Percentiles rank a stretch among this genome's conserved stretches.
These are phyloP conservation scores for Tolypocladium sp. DNA, from an alignment of 2,329 filamentous ascomycete species.

Conservation along the genomic window DNA sequence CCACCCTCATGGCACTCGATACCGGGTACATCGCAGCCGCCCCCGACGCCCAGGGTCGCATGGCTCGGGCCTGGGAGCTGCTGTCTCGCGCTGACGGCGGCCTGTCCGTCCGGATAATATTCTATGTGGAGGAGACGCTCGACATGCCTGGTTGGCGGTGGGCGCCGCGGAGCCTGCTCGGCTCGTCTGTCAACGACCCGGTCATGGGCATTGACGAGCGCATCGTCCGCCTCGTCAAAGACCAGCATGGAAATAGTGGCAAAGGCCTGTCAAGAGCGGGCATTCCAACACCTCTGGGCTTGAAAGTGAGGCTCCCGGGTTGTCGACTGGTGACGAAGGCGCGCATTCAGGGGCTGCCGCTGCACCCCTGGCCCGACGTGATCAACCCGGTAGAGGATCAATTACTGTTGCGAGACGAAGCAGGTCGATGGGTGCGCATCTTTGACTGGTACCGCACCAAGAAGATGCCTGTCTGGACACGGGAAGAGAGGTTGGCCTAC, in stretches of 20 bases:
- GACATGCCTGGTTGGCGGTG: slow-evolving; percentile 14
- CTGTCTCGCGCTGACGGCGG: slow-evolving; percentile 7
- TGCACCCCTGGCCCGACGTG: slow-evolving; percentile 10
- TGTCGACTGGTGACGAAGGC: slow-evolving; percentile 4
- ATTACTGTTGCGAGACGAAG: slow-evolving; percentile 5
- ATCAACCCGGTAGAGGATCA: slow-evolving; percentile 7
- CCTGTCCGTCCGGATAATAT: slow-evolving; percentile 11
- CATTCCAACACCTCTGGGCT: slow-evolving; percentile 8
- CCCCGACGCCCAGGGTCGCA: slow-evolving; percentile 8
- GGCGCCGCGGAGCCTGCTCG: slow-evolving; percentile 14
- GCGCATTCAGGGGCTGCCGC: background rate
- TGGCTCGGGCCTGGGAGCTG: slow-evolving; percentile 14
- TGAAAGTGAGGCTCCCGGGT: slow-evolving; percentile 7
- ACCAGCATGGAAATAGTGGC: background rate
- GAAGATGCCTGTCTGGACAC: slow-evolving; percentile 9
- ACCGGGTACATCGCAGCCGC: slow-evolving; percentile 6
- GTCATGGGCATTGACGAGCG: slow-evolving; percentile 9
- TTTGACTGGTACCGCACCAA: slow-evolving; percentile 10
- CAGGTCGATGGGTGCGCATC: slow-evolving; percentile 8
- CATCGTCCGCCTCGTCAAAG: slow-evolving; percentile 4
- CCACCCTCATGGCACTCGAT: slow-evolving; percentile 16
- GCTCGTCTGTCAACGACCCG: slow-evolving; percentile 7
- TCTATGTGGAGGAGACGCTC: slow-evolving; percentile 13
- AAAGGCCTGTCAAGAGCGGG: background rate
- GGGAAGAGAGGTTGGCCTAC: slow-evolving; percentile 5